phyloP scores from a whole-genome alignment of 495 filamentous ascomycete species.

The Letharia columbiana region DNA sequence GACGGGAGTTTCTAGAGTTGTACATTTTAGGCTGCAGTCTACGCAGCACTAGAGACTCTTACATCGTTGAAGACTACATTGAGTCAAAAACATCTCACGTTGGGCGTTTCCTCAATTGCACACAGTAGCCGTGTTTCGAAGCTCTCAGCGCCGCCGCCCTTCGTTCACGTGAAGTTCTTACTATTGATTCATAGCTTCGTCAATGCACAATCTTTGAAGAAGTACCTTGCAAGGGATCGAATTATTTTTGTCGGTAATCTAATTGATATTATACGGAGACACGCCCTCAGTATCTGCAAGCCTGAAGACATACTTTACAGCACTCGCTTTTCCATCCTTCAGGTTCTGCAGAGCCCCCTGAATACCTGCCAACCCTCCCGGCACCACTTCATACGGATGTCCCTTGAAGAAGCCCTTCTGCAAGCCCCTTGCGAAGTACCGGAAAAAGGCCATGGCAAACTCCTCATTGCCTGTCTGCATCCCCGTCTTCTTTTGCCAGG shows the following conservation, averaged over 20 bases:
- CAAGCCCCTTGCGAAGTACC: constrained; percentile 43
- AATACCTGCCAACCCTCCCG: constrained; percentile 49
- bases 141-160: too few relatives aligned
- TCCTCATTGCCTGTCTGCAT: constrained; percentile 35
- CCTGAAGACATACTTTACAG: constrained; percentile 59
- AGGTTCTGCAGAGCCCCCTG: constrained; percentile 46
- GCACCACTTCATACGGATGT: constrained; percentile 51
- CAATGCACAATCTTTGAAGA: neutral
- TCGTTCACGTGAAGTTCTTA: too few relatives aligned
- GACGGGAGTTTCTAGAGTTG: too few relatives aligned
- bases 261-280: neutral
- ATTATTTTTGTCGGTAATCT: neutral
- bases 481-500: constrained; percentile 22
- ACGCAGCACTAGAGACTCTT: too few relatives aligned
- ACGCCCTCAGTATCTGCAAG: constrained; percentile 50
- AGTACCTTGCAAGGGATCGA: neutral
- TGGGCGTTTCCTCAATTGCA: too few relatives aligned
- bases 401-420: constrained; percentile 50
- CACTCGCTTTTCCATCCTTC: constrained; percentile 55
- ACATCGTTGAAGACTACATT: too few relatives aligned
- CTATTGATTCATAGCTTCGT: too few relatives aligned
- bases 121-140: too few relatives aligned
- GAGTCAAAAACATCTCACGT: too few relatives aligned
- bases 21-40: too few relatives aligned
- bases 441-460: constrained; percentile 46